A percentile compares a stretch with the other conserved stretches of the same genome.
Conservation (phyloP, 345 rosid species). For the Eucalyptus shirleyi region DNA sequence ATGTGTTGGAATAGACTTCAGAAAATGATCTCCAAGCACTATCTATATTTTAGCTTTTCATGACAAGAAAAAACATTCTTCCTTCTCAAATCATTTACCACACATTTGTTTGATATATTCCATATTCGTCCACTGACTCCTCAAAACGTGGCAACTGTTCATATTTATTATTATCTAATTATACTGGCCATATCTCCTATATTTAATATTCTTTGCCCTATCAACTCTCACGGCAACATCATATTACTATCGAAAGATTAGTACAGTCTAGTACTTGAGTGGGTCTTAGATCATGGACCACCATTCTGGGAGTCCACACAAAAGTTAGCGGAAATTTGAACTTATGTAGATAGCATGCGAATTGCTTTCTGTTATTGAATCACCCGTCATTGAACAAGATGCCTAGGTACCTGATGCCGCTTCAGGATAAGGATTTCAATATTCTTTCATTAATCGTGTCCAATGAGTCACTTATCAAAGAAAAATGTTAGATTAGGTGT, state of each 20-base stretch:
- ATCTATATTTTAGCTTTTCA: background rate
- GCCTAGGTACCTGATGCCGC: background rate
- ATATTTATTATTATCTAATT: background rate
- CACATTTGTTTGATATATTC: background rate
- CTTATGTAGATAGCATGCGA: background rate
- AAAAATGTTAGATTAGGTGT: background rate
- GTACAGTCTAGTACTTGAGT: background rate
- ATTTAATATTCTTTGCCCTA: background rate
- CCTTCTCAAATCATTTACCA: background rate
- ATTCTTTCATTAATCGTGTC: background rate
- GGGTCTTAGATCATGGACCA: background rate
- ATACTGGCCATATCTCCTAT: background rate
- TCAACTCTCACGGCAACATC: background rate
- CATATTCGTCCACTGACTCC: background rate
- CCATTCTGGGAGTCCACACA: background rate
- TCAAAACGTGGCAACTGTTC: background rate
- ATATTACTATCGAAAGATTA: background rate
- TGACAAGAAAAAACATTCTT: background rate
- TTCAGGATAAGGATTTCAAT: background rate
- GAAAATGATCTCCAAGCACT: background rate
- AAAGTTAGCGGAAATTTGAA: background rate
- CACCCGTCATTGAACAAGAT: background rate
- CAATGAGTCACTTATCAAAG: background rate
- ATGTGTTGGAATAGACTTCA: background rate
- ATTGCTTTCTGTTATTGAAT: background rate